Conservation (phyloP, 192 early-diverging fungal species). For the Chytriomyces sp. region DNA sequence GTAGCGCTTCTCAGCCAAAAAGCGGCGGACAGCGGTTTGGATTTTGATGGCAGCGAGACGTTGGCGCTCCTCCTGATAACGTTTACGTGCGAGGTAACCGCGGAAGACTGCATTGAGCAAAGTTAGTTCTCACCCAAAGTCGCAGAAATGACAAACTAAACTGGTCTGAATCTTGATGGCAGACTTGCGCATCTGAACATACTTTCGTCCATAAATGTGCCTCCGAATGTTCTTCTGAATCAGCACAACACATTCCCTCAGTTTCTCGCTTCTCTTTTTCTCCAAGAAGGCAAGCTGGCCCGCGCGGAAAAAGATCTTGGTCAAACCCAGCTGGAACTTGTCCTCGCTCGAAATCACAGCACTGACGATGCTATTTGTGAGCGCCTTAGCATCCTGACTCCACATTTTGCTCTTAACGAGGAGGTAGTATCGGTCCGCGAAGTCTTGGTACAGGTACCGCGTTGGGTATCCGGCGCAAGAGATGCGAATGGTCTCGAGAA, state of each 20-base stretch:
- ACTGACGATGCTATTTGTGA: constrained; percentile 57
- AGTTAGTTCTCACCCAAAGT: background rate
- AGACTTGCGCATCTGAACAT: constrained; percentile 46
- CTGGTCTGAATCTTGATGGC: constrained; percentile 65
- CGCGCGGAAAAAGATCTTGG: constrained; percentile 99
- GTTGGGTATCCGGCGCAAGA: constrained; percentile 96
- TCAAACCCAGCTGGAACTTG: constrained; percentile 90
- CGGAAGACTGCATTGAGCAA: constrained; percentile 49
- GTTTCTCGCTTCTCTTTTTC: constrained; percentile 71
- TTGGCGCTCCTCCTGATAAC: constrained; percentile 59
- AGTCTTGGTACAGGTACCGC: constrained; percentile 82
- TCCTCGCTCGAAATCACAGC: constrained; percentile 75
- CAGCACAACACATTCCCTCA: constrained; percentile 77
- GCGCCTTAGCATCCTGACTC: constrained; percentile 54
- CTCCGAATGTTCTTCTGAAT: constrained; percentile 89
- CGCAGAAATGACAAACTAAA: constrained; percentile 9
- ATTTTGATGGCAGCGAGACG: constrained; percentile 73
- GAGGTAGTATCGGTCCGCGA: constrained; percentile 80
- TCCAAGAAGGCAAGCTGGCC: constrained; percentile 89
- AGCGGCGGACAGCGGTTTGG: constrained; percentile 74
- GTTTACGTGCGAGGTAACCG: constrained; percentile 64
- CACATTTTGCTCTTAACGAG: constrained; percentile 54
- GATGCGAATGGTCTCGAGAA: constrained; percentile 98
- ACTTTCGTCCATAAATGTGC: constrained; percentile 51
- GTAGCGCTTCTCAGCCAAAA: constrained; percentile 49